phyloP scores from a whole-genome alignment of 176 grass and related monocot genomes.

The Ampelocalamus luodianensis region DNA sequence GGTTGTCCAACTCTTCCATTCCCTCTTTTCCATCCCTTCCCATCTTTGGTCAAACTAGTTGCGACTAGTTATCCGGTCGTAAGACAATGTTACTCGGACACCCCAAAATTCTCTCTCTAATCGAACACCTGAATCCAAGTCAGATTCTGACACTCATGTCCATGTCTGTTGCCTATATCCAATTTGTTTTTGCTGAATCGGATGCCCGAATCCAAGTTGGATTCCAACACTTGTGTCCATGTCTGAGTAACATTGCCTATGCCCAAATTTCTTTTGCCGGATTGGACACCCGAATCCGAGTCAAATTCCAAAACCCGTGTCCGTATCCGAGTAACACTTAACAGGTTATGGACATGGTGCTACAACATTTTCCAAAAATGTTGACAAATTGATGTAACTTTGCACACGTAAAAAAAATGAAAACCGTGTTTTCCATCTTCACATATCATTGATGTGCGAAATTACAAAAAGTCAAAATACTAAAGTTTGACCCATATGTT shows the following conservation, averaged over 20 bases:
- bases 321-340: not conserved
- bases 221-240: not conserved
- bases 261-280: not conserved
- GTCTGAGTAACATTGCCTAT: not conserved
- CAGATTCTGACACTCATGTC: not conserved
- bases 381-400: not conserved
- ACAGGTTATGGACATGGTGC: not conserved
- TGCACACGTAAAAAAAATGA: no score
- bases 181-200: not conserved
- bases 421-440: not conserved
- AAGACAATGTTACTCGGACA: not conserved
- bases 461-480: no score
- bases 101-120: not conserved
- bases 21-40: not conserved
- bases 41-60: not conserved
- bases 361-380: not conserved
- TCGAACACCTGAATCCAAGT: not conserved
- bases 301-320: accelerated
- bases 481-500: not conserved
- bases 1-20: not conserved
- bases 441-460: not conserved
- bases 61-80: not conserved
- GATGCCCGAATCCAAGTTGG: not conserved
- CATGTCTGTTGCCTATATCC: not conserved
- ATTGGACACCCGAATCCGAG: not conserved